These are phyloP conservation scores for Mrakia gelida DNA, from an alignment of 768 basidiomycete species.

Conservation along the genomic window DNA sequence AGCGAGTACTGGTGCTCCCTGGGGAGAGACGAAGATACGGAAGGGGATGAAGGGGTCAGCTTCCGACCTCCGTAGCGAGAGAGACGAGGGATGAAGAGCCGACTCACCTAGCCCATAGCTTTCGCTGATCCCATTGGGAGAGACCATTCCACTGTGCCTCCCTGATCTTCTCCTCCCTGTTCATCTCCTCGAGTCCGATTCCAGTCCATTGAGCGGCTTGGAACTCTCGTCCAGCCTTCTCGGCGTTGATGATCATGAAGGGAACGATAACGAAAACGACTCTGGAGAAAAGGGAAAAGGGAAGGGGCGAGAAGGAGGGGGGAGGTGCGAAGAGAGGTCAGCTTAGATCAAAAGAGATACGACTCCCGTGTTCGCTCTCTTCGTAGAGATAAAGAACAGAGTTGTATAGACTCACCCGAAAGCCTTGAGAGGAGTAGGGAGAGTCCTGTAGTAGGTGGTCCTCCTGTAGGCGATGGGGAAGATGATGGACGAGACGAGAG, in stretches of 20 bases:
- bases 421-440: slow-evolving; percentile 8
- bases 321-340: background rate
- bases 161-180: background rate
- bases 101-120: background rate
- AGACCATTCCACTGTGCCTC: background rate
- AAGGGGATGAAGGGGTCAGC: background rate
- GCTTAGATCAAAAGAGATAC: background rate
- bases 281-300: background rate
- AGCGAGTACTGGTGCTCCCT: slow-evolving; percentile 12
- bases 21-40: background rate
- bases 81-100: background rate
- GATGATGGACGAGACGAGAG: background rate
- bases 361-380: no score
- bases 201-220: slow-evolving; percentile 10
- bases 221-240: slow-evolving; percentile 1
- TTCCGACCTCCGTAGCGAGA: background rate
- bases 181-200: background rate
- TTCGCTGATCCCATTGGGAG: background rate
- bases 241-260: slow-evolving; percentile 13
- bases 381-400: no score
- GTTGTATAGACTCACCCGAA: background rate
- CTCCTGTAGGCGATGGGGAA: slow-evolving; percentile 7
- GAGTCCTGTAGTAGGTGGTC: slow-evolving; percentile 7
- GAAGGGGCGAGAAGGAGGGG: background rate
- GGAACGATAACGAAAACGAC: slow-evolving; percentile 3